Evolutionary conservation across 352 stramenopile species (phyloP).

Genomic region (Globisporangium polare): DNA sequence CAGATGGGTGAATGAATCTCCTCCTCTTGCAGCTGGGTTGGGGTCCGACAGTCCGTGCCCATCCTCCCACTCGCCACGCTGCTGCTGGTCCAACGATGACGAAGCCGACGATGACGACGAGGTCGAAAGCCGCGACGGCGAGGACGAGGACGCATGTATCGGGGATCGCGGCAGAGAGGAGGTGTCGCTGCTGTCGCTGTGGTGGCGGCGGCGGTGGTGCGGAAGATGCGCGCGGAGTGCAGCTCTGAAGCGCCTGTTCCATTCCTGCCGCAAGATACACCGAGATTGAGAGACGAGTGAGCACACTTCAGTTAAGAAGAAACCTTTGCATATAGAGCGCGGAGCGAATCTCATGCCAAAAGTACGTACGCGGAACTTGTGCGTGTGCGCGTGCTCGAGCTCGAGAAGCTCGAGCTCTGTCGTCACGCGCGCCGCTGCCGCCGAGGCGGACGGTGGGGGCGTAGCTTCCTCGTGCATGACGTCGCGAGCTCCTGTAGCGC

Average conservation of each 20-base stretch:
- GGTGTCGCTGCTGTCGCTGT: neutral
- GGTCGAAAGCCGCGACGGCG: neutral
- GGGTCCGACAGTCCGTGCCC: neutral
- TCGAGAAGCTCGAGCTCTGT: too few species aligned
- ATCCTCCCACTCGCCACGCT: neutral
- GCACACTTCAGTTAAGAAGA: neutral
- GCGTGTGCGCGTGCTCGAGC: neutral
- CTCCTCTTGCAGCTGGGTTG: neutral
- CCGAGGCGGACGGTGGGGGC: neutral
- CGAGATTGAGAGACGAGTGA: neutral
- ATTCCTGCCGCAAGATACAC: constrained; percentile 1
- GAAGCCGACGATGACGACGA: constrained; percentile 1
- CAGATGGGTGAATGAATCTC: neutral
- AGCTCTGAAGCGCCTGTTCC: constrained; percentile 12
- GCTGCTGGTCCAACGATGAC: neutral
- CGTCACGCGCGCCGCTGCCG: neutral
- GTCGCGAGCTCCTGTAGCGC: neutral
- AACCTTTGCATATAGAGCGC: neutral
- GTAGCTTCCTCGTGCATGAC: neutral
- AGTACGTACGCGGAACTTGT: constrained; percentile 11
- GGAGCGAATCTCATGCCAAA: neutral
- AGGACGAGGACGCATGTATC: neutral
- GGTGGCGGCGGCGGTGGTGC: neutral
- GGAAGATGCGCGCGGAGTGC: constrained; percentile 3
- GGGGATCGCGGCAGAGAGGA: neutral